Evolutionary conservation across 176 grass and related monocot genomes (phyloP), one percentile per base, ranked within the genome.

Genomic region (Ensete glaucum): DNA sequence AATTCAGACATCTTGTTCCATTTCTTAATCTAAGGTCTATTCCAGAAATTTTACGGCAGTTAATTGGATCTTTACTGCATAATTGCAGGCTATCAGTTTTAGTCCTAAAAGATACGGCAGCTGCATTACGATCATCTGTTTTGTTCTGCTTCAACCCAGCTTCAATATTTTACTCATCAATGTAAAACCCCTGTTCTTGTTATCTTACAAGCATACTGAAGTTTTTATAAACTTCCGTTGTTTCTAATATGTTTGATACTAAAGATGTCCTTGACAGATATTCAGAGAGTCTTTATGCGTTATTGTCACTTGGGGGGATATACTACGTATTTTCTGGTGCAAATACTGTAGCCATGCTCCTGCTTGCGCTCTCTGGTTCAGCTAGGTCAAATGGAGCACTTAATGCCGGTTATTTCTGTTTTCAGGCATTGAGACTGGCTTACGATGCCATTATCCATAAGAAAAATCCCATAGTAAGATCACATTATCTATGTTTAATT

Each of bases 401-500:
- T 81, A 98, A 93, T 98, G 90, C 95, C 82, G 90, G 95, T 79
- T 93, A 98, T 98, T 80, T 93, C 88, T 91, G 88, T 89, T 98
- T 98, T 84, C 77, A 87, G 82, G 88, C 90, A 24, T 78, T 93
- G 80, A 59, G 82, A 67, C 82, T 89, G 74, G 69, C 86, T 87
- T 93, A 91, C 91, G 78, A 79, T 85, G 82, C 83, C 63, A 49
- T 73, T 83, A 53, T 80, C 50, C 82, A 77, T 69, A 98, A 93
- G 81, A 98, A 87, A 81, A 83, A 64, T 17, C 75, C 78, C 52
- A 85, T 82, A 24, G 94, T 98, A 85, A 54, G 78, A 79, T 74
- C 64, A 19, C 58, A 78, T 76, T 77, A 11, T 7, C 58, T 79
- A 54, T 25, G n/a, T 48, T 23, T 73, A 11, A 69, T 52, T 29